Percentiles rank a stretch among this genome's conserved stretches.
Evolutionary conservation across 148 eudicot genomes (phyloP).

Genomic region (Suaeda aralocaspica): DNA sequence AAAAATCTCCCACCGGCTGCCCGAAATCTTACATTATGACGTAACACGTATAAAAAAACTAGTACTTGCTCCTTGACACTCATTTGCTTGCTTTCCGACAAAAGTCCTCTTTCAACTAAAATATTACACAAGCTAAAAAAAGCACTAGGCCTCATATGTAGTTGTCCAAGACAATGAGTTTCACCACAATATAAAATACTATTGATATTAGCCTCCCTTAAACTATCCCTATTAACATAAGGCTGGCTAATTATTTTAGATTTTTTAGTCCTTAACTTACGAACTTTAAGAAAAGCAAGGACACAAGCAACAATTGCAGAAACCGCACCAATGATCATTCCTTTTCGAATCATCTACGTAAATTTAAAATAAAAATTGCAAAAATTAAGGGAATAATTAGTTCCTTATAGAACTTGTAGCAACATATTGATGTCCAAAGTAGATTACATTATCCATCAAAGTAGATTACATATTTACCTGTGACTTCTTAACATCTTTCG

Average conservation of each 20-base stretch:
- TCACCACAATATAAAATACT: background rate
- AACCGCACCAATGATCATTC: background rate
- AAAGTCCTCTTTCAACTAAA: background rate
- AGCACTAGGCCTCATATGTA: background rate
- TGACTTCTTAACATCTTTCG: too few species aligned
- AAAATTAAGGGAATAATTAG: too few species aligned
- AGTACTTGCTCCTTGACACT: background rate
- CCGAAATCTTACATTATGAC: background rate
- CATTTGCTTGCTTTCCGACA: background rate
- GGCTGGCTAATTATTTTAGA: background rate
- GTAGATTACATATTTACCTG: too few species aligned
- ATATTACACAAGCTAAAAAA: background rate
- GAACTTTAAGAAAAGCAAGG: background rate
- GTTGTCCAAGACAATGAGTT: background rate
- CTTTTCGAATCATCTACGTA: background rate
- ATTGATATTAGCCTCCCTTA: background rate
- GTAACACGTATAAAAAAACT: background rate
- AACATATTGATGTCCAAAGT: too few species aligned
- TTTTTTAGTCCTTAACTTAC: background rate
- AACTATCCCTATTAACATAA: background rate
- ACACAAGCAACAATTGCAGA: background rate
- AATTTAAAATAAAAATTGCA: background rate
- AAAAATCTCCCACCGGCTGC: background rate
- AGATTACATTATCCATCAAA: too few species aligned
- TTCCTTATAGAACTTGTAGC: too few species aligned